These are phyloP conservation scores for Vitis rupestris DNA, from an alignment of 164 flowering plant genomes.

Conservation along the genomic window DNA sequence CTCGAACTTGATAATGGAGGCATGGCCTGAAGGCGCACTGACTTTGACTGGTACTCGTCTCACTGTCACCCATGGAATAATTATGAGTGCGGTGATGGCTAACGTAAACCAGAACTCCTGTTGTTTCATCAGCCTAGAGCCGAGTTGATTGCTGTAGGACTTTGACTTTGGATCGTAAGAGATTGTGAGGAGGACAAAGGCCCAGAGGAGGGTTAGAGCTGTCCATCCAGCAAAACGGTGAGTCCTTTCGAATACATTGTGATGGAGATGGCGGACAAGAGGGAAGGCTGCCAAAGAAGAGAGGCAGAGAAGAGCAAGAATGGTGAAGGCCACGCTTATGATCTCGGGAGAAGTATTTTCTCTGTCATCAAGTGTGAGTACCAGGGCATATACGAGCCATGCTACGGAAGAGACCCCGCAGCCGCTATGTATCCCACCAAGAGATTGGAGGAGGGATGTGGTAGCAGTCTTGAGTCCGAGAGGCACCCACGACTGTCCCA, in stretches of 20 bases:
- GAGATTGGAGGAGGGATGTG: conserved; percentile 48
- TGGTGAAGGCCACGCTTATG: conserved; percentile 32
- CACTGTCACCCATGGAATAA: conserved; percentile 65
- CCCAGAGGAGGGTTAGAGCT: too few species aligned
- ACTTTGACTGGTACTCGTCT: conserved; percentile 46
- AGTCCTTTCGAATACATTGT: conserved; percentile 48
- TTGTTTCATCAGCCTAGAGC: conserved; percentile 26
- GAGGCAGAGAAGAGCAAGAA: conserved; percentile 36
- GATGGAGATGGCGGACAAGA: conserved; percentile 54
- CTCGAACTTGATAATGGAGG: conserved; percentile 54
- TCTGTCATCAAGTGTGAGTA: conserved; percentile 31
- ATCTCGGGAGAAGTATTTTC: conserved; percentile 32
- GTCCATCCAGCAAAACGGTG: conserved; percentile 54
- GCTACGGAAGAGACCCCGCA: conserved; percentile 46
- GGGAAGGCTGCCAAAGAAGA: conserved; percentile 51
- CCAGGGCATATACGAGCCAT: conserved; percentile 45
- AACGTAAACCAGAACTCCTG: conserved; percentile 67
- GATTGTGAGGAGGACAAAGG: conserved; percentile 8
- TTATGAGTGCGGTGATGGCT: conserved; percentile 45
- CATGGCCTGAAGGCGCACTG: conserved; percentile 57
- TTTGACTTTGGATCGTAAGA: conserved; percentile 45
- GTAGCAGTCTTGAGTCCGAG: conserved; percentile 32
- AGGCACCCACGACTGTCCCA: conserved; percentile 44
- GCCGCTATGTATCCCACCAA: conserved; percentile 47
- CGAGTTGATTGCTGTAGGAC: conserved; percentile 25